Conservation (phyloP, 306 rosid species). For the Morella rubra region DNA sequence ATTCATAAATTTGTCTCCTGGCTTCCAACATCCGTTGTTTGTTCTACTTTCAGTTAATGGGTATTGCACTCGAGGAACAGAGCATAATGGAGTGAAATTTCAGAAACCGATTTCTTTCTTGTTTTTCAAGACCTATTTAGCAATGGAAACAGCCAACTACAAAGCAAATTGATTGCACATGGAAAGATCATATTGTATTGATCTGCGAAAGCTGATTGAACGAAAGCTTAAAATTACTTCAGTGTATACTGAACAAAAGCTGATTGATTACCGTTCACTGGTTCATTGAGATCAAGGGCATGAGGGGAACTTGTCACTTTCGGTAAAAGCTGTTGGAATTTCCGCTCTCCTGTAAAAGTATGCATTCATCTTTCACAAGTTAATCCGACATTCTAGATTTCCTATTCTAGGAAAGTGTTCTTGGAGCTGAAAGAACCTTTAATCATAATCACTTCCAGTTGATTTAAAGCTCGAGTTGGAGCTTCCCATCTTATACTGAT, state of each 20-base stretch:
- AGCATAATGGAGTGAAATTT: neutral
- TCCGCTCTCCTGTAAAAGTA: slow-evolving; percentile 47
- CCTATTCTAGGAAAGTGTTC: neutral
- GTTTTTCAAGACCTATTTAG: neutral
- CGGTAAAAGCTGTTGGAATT: slow-evolving; percentile 35
- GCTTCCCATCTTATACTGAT: slow-evolving; percentile 60
- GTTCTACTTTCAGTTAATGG: neutral
- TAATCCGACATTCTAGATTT: neutral
- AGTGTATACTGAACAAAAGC: neutral
- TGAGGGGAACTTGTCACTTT: slow-evolving; percentile 17
- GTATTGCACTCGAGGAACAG: neutral
- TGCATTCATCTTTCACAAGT: neutral
- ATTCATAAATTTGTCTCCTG: neutral
- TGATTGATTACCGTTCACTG: slow-evolving; percentile 37
- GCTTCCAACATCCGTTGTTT: neutral
- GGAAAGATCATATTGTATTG: too few relatives aligned
- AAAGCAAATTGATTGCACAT: too few relatives aligned
- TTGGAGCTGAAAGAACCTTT: slow-evolving; percentile 43
- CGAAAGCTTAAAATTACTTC: neutral
- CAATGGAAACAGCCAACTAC: too few relatives aligned
- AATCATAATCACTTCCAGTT: slow-evolving; percentile 45
- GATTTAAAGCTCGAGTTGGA: slow-evolving; percentile 36
- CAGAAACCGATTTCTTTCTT: neutral
- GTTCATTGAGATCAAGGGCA: slow-evolving; percentile 16
- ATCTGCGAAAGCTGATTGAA: too few relatives aligned